Conservation (phyloP, 2,329 filamentous ascomycete genomes). For the Claviceps capensis region DNA sequence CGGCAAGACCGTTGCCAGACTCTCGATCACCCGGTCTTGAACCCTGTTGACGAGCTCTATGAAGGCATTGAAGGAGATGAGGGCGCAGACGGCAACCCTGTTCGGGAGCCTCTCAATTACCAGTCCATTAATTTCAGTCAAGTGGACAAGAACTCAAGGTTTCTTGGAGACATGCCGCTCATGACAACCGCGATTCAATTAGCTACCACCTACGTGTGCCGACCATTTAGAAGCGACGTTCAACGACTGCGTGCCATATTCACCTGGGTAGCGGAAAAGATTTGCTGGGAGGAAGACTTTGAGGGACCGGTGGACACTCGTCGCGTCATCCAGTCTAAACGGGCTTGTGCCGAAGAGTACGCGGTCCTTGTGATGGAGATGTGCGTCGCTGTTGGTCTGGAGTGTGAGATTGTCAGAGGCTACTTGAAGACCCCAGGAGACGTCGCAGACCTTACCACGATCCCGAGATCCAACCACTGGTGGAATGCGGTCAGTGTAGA, state of each 20-base stretch:
- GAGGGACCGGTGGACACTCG: constrained; percentile 74
- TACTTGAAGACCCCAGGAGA: constrained; percentile 89
- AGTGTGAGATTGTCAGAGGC: constrained; percentile 75
- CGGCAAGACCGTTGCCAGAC: constrained; percentile 83
- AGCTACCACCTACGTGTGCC: constrained; percentile 83
- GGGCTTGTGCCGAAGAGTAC: constrained; percentile 81
- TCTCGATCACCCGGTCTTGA: constrained; percentile 80
- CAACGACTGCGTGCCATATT: constrained; percentile 90
- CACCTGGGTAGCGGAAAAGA: constrained; percentile 91
- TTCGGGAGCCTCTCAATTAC: constrained; percentile 74
- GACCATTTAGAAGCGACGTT: constrained; percentile 87
- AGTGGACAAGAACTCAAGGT: constrained; percentile 92
- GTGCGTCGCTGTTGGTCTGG: constrained; percentile 79
- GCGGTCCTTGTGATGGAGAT: constrained; percentile 82
- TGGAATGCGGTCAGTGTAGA: constrained; percentile 95
- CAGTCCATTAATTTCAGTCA: constrained; percentile 64
- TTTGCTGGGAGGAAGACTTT: constrained; percentile 90
- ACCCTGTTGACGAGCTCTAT: constrained; percentile 79
- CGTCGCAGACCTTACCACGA: constrained; percentile 60
- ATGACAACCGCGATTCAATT: constrained; percentile 70
- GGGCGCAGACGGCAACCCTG: constrained; percentile 67
- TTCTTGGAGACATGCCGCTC: constrained; percentile 70
- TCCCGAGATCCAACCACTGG: constrained; percentile 88
- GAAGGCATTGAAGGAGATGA: constrained; percentile 83
- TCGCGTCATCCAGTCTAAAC: constrained; percentile 69